Conservation (phyloP, 495 filamentous ascomycete species). For the Tuber melanosporum region DNA sequence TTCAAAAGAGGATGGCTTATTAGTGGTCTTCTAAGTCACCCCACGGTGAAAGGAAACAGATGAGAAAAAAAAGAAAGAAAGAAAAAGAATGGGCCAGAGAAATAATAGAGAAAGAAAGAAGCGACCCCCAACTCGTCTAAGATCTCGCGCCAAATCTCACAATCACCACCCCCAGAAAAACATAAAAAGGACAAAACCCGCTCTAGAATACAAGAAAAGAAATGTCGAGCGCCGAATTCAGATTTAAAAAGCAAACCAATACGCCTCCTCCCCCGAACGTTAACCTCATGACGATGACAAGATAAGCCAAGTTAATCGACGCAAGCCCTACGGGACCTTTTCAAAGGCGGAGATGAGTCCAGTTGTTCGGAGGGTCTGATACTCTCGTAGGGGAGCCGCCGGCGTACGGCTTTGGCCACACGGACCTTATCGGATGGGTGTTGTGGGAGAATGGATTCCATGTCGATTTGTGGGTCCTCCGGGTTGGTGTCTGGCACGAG, state of each 20-base stretch:
- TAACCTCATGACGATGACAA: not conserved
- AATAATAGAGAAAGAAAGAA: not conserved
- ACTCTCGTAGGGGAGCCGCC: conserved; percentile 21
- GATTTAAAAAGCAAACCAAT: not conserved
- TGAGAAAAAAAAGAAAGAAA: not conserved
- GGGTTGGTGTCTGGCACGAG: not conserved
- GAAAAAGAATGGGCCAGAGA: not conserved
- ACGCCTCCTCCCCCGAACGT: not conserved
- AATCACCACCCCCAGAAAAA: not conserved
- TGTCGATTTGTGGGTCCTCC: not conserved
- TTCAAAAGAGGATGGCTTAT: not conserved
- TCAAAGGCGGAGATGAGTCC: conserved; percentile 8
- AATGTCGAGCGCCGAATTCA: conserved; percentile 1
- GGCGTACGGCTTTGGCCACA: not conserved
- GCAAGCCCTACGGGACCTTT: not conserved
- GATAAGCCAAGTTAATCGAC: not conserved
- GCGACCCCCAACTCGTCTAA: not conserved
- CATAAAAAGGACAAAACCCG: not conserved
- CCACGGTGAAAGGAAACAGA: not conserved
- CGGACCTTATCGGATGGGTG: not conserved
- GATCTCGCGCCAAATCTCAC: conserved; percentile 2
- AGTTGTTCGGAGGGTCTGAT: conserved; percentile 10
- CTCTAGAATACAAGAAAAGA: not conserved
- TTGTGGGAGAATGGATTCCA: not conserved
- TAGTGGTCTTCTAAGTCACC: not conserved